Conservation (phyloP, 441 rosid species). For the Capsella rubella region DNA sequence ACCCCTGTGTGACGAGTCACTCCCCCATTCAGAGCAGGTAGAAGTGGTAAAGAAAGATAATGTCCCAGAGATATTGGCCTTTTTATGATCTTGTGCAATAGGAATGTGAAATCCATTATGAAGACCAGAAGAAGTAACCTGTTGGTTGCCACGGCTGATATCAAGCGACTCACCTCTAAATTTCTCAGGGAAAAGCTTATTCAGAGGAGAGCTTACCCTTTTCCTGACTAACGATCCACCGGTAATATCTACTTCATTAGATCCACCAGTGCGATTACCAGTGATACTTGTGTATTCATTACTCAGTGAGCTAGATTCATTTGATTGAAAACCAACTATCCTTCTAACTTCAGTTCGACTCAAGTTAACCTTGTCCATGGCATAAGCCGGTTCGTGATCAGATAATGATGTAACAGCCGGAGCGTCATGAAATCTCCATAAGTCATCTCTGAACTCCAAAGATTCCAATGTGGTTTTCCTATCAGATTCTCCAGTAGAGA, state of each 20-base stretch:
- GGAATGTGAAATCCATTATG: conserved; percentile 43
- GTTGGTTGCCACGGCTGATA: conserved; percentile 55
- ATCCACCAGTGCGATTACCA: conserved; percentile 42
- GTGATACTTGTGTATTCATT: conserved; percentile 47
- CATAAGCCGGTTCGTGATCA: conserved; percentile 50
- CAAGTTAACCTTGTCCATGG: conserved; percentile 49
- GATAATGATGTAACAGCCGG: conserved; percentile 46
- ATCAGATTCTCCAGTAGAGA: conserved; percentile 59
- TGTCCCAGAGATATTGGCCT: conserved; percentile 62
- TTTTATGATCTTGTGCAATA: conserved; percentile 61
- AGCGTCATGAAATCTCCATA: conserved; percentile 45
- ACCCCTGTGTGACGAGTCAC: conserved; percentile 41
- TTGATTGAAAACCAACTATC: conserved; percentile 82
- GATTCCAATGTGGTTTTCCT: conserved; percentile 54
- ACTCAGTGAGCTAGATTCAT: conserved; percentile 44
- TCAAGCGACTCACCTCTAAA: conserved; percentile 65
- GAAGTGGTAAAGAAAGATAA: conserved; percentile 48
- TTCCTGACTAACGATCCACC: conserved; percentile 73
- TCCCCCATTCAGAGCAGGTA: conserved; percentile 55
- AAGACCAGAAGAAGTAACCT: conserved; percentile 42
- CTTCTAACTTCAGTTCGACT: conserved; percentile 65
- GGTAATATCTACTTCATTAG: conserved; percentile 52
- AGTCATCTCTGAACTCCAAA: conserved; percentile 53
- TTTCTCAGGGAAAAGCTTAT: conserved; percentile 61
- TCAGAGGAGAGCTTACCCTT: conserved; percentile 76